Evolutionary conservation across 306 rosid genomes (phyloP).

Genomic region (Nissolia schottii): DNA sequence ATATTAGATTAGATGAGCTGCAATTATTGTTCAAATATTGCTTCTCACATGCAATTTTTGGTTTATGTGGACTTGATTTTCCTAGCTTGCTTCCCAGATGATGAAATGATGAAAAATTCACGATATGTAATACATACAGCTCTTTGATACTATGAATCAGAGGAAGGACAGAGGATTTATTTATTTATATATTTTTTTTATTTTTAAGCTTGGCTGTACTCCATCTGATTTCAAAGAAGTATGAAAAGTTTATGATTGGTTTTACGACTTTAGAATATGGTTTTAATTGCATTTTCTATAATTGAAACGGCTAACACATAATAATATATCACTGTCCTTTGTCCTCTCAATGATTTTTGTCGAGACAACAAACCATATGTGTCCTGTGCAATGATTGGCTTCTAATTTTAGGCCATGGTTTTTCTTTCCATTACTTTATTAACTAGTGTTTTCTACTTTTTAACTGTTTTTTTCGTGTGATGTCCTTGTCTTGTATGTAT

Average conservation of each 20-base stretch:
- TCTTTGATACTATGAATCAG: constrained; percentile 9
- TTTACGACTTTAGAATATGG: background rate
- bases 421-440: constrained; percentile 21
- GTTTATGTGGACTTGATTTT: background rate
- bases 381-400: constrained; percentile 12
- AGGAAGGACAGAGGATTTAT: constrained; percentile 18
- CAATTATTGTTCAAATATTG: background rate
- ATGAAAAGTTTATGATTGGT: background rate
- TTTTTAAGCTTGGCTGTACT: background rate
- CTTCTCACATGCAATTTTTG: background rate
- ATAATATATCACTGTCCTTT: background rate
- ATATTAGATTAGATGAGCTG: background rate
- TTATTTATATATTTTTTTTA: background rate
- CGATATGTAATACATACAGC: background rate
- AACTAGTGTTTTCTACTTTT: constrained; percentile 16
- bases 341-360: constrained; percentile 12
- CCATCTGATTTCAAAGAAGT: background rate
- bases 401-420: constrained; percentile 19
- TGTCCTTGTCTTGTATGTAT: constrained; percentile 28
- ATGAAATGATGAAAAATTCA: constrained; percentile 15
- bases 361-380: constrained; percentile 8
- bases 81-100: constrained; percentile 8
- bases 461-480: background rate
- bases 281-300: constrained; percentile 4
- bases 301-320: constrained; percentile 13